Evolutionary conservation across 306 rosid species (phyloP).

Genomic region (Citrullus colocynthis): DNA sequence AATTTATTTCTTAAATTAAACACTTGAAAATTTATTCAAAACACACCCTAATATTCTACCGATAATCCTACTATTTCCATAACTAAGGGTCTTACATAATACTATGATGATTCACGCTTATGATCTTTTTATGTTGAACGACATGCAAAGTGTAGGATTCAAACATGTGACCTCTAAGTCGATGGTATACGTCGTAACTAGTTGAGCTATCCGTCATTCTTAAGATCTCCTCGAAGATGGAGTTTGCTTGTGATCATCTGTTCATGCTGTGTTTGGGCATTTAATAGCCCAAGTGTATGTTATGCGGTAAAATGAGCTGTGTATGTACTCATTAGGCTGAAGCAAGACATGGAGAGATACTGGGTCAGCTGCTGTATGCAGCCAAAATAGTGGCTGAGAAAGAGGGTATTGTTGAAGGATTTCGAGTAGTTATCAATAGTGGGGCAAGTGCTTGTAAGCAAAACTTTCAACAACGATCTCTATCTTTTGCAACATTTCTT

Average conservation of each 20-base stretch:
- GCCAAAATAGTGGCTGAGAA: constrained; percentile 71
- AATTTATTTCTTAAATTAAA: too few relatives aligned
- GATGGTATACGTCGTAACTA: too few relatives aligned
- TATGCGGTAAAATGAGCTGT: not conserved
- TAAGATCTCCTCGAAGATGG: not conserved
- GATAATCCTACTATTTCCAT: too few relatives aligned
- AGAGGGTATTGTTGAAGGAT: constrained; percentile 72
- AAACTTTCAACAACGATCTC: not conserved
- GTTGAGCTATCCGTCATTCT: not conserved
- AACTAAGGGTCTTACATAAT: not conserved
- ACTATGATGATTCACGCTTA: not conserved
- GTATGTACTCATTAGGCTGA: constrained; percentile 37
- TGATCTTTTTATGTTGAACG: not conserved
- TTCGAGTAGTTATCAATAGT: constrained; percentile 73
- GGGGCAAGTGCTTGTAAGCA: constrained; percentile 70
- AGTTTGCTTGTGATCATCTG: not conserved
- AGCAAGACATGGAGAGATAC: constrained; percentile 50
- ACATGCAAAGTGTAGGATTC: too few relatives aligned
- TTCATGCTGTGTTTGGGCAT: not conserved
- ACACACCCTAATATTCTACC: too few relatives aligned
- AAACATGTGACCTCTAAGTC: too few relatives aligned
- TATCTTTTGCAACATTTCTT: not conserved
- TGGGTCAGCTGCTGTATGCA: constrained; percentile 67
- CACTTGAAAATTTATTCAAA: too few relatives aligned
- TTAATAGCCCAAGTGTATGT: not conserved